Conservation (phyloP, 1,284 basidiomycete genomes). For the Microbotryum silenes-acaulis region DNA sequence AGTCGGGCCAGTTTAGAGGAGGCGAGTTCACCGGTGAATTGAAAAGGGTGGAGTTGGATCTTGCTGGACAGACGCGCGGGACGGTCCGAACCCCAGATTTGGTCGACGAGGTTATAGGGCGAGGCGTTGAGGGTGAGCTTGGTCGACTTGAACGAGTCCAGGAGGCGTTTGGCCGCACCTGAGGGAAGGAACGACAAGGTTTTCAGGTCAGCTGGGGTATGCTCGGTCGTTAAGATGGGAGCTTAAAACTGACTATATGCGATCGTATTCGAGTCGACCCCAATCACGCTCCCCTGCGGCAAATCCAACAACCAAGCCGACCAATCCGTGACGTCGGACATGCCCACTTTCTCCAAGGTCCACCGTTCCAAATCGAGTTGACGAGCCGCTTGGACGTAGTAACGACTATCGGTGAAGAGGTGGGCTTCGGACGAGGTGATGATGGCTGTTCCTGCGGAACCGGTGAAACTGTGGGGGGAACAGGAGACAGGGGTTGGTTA, state of each 20-base stretch:
- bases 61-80: constrained; percentile 61
- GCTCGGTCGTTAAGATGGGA: no score
- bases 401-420: constrained; percentile 61
- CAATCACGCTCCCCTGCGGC: constrained; percentile 52
- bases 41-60: constrained; percentile 62
- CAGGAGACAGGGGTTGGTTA: no score
- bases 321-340: constrained; percentile 84
- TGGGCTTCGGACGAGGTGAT: constrained; percentile 14
- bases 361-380: constrained; percentile 77
- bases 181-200: neutral
- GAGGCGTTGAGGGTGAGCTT: constrained; percentile 50
- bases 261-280: constrained; percentile 71
- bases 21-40: constrained; percentile 59
- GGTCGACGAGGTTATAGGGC: constrained; percentile 70
- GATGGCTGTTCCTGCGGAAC: constrained; percentile 64
- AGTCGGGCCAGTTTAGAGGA: constrained; percentile 58
- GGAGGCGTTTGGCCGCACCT: constrained; percentile 9
- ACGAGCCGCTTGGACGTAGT: constrained; percentile 84
- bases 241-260: constrained; percentile 11
- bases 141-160: neutral
- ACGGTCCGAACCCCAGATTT: constrained; percentile 61
- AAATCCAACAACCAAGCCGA: constrained; percentile 64
- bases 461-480: constrained; percentile 61
- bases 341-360: constrained; percentile 84
- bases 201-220: neutral